Percentiles rank a stretch among this genome's conserved stretches.
Conservation (phyloP, 202 grass and related monocot species). For the Bolboschoenoplectus hybrid region DNA sequence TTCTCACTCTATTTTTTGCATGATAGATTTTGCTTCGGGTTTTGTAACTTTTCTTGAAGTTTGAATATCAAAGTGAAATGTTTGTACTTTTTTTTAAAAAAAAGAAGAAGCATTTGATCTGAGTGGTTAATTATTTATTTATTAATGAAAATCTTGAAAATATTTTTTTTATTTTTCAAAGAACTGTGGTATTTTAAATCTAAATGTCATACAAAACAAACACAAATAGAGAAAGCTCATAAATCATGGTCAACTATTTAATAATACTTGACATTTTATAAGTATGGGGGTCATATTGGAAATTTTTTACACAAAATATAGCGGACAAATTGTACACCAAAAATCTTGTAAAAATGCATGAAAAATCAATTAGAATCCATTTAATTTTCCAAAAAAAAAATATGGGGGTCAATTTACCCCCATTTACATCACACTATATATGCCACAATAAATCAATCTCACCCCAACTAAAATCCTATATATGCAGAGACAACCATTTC, state of each 20-base stretch:
- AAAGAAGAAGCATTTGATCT: not conserved
- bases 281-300: too few relatives aligned
- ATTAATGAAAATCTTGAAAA: not conserved
- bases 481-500: conserved; percentile 3
- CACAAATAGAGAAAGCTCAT: too few relatives aligned
- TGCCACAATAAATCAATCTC: not conserved
- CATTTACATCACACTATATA: not conserved
- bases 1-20: too few relatives aligned
- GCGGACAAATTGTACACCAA: too few relatives aligned
- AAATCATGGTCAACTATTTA: too few relatives aligned
- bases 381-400: too few relatives aligned
- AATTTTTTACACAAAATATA: too few relatives aligned
- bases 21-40: not conserved
- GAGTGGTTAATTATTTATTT: not conserved
- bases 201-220: not conserved
- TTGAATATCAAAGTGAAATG: not conserved
- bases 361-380: too few relatives aligned
- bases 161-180: not conserved
- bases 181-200: not conserved
- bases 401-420: too few relatives aligned
- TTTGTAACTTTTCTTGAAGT: not conserved
- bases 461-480: not conserved
- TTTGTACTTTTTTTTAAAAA: not conserved
- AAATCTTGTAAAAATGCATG: too few relatives aligned
- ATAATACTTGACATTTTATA: too few relatives aligned